These are phyloP conservation scores for Tanozyma kutaoensis DNA, from an alignment of 805 yeast genomes.

Conservation along the genomic window DNA sequence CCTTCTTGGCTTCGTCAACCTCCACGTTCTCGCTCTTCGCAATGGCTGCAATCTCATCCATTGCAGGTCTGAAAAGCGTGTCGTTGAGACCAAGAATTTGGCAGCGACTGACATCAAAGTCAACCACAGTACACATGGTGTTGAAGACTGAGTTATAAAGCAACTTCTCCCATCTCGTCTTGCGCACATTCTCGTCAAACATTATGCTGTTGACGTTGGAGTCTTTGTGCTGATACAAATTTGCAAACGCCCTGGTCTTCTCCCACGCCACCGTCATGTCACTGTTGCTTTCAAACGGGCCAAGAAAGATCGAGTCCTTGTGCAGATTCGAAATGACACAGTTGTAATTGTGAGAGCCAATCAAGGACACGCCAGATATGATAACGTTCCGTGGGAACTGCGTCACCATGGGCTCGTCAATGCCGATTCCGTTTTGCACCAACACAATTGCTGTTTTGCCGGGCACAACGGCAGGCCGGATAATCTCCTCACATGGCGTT, in stretches of 20 bases:
- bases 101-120: slow-evolving; percentile 20
- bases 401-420: slow-evolving; percentile 17
- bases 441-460: slow-evolving; percentile 16
- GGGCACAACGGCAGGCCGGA: slow-evolving; percentile 29
- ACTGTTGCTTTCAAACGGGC: slow-evolving; percentile 34
- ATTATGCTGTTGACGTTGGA: slow-evolving; percentile 15
- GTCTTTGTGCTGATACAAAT: slow-evolving; percentile 16
- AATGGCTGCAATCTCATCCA: slow-evolving; percentile 50
- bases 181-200: slow-evolving; percentile 15
- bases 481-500: slow-evolving; percentile 34
- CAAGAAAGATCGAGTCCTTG: slow-evolving; percentile 36
- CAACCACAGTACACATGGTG: slow-evolving; percentile 19
- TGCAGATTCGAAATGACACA: slow-evolving; percentile 38
- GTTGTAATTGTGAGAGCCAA: slow-evolving; percentile 21
- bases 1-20: slow-evolving; percentile 17
- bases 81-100: slow-evolving; percentile 21
- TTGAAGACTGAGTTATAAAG: slow-evolving; percentile 22
- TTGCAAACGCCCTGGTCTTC: too few relatives aligned
- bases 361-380: slow-evolving; percentile 21
- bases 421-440: slow-evolving; percentile 26
- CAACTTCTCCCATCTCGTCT: slow-evolving; percentile 26
- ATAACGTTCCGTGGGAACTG: slow-evolving; percentile 20
- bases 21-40: slow-evolving; percentile 59
- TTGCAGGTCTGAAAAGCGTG: slow-evolving; percentile 35
- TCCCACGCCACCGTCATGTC: slow-evolving; percentile 14